phyloP scores from a whole-genome alignment of 306 rosid species.

The Ziziphus jujuba region DNA sequence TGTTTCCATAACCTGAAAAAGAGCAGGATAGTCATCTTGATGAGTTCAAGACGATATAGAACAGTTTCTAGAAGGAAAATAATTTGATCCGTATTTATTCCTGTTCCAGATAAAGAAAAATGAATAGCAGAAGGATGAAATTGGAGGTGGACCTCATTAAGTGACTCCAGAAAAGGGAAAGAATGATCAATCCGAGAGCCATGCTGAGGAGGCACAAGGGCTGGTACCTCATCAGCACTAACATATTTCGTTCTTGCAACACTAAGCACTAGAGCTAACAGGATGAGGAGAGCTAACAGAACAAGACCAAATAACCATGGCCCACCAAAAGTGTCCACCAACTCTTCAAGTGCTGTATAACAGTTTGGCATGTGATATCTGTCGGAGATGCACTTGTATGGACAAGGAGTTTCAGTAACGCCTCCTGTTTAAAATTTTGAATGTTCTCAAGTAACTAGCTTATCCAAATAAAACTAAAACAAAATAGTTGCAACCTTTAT shows the following conservation, averaged over 20 bases:
- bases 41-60: constrained; percentile 3
- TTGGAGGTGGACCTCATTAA: constrained; percentile 74
- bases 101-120: neutral
- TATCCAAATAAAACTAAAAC: neutral
- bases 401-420: constrained; percentile 53
- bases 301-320: constrained; percentile 62
- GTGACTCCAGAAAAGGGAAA: constrained; percentile 91
- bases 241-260: constrained; percentile 87
- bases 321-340: constrained; percentile 60
- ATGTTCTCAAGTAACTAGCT: neutral
- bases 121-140: constrained; percentile 25
- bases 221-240: constrained; percentile 67
- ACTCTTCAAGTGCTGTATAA: constrained; percentile 58
- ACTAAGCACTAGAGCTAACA: constrained; percentile 84
- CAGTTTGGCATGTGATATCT: constrained; percentile 61
- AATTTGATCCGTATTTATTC: neutral
- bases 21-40: constrained; percentile 20
- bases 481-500: neutral
- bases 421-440: constrained; percentile 41
- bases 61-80: constrained; percentile 14
- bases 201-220: constrained; percentile 62
- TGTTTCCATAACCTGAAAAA: constrained; percentile 69
- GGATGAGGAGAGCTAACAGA: constrained; percentile 67
- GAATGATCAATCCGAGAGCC: constrained; percentile 76
- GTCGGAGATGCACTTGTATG: constrained; percentile 52